Evolutionary conservation across 2,329 filamentous ascomycete genomes (phyloP), one percentile per base, ranked within the genome.

Genomic region (Xenoacremonium recifei): DNA sequence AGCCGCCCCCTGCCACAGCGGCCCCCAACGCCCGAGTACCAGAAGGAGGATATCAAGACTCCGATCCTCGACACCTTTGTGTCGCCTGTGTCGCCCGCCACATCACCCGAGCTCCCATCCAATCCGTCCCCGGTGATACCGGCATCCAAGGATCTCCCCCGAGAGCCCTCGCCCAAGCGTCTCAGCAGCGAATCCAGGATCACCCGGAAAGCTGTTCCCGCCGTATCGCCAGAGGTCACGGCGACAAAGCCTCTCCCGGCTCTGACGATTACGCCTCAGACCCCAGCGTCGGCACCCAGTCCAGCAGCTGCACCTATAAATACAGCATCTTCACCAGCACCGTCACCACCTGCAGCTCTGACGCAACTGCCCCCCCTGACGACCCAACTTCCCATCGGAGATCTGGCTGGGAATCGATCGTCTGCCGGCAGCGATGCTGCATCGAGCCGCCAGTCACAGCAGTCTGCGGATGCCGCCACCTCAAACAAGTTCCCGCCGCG

Each of bases 11-110:
- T 53, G 18, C 45, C 52, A 32, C 62, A 65, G 29, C 65, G 71
- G 3, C 69, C 71, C 9, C 73, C 73, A 1, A 76, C 73, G 3
- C 73, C 74, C 13, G 73, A 77, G 33, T 75, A 76, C 43, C 67
- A 67, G 29, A 65, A 66, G 16, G 64, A 68, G 32, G 71, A 75
- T 42, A 56, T 66, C 38, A 64, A 64, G 45, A 64, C 63, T 12
- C 60, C 65, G 3, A 54, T 62, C 6, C 44, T 65, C 29, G 62
- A 68, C 19, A 59, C 58, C 3, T 58, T 68, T 35, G 58, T 66
- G 18, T 71, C 71, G 3, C 72, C 72, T 4, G 58, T 67, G 3
- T 75, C 73, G 6, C 72, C 72, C 6, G 68, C 67, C 10, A 65
- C 70, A 4, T 74, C 72, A 4, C 65, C 70, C 2, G 68, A 70